Evolutionary conservation across 2,329 filamentous ascomycete genomes (phyloP).

Genomic region (Fusarium miscanthi): DNA sequence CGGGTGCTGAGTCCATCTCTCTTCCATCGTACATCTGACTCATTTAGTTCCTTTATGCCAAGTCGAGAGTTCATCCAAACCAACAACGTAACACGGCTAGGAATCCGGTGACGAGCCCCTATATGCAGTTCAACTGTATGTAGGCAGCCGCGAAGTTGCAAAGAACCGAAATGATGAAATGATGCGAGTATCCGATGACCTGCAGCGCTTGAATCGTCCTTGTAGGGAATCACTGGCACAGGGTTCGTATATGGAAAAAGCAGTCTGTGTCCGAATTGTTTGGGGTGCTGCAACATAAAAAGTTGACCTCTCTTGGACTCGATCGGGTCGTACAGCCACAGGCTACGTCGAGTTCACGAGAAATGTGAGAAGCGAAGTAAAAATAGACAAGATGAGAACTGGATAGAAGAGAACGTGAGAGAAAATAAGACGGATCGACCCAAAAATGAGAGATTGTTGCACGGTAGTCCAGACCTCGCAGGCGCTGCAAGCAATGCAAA

Average conservation of each 20-base stretch:
- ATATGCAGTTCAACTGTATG: slow-evolving; percentile 40
- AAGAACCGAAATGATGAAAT: slow-evolving; percentile 21
- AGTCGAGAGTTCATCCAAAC: slow-evolving; percentile 36
- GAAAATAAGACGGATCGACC: slow-evolving; percentile 33
- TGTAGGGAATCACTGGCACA: slow-evolving; percentile 25
- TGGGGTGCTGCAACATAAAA: slow-evolving; percentile 43
- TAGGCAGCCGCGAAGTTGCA: slow-evolving; percentile 35
- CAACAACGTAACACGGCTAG: slow-evolving; percentile 23
- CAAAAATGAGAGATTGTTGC: slow-evolving; percentile 36
- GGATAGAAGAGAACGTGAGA: slow-evolving; percentile 34
- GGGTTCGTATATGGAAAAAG: slow-evolving; percentile 39
- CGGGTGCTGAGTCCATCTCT: slow-evolving; percentile 60
- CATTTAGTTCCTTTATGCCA: slow-evolving; percentile 57
- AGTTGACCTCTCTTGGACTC: slow-evolving; percentile 27
- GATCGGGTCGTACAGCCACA: slow-evolving; percentile 39
- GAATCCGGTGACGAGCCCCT: slow-evolving; percentile 22
- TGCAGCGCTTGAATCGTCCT: slow-evolving; percentile 16
- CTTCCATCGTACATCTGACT: slow-evolving; percentile 66
- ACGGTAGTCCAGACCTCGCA: slow-evolving; percentile 44
- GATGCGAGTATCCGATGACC: slow-evolving; percentile 32
- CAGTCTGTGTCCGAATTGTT: slow-evolving; percentile 38
- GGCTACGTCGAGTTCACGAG: slow-evolving; percentile 29
- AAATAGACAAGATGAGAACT: slow-evolving; percentile 16
- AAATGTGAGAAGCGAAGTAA: slow-evolving; percentile 13
- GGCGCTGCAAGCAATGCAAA: slow-evolving; percentile 33